These are phyloP conservation scores for Amoebophrya sp. DNA, from an alignment of 169 alveolate genomes.

Conservation along the genomic window DNA sequence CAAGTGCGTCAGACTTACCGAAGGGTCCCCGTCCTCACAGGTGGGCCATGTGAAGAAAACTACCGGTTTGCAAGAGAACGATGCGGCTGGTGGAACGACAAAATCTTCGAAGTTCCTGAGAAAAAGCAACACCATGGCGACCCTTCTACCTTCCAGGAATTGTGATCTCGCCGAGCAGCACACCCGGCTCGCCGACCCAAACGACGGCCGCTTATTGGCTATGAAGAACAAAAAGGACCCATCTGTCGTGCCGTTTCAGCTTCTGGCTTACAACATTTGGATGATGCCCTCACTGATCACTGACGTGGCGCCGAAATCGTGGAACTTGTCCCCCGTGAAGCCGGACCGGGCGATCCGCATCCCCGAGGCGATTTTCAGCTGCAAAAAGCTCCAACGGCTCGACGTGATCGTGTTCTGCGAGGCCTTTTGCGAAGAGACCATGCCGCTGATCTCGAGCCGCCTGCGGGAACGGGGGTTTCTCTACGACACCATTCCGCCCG, in stretches of 20 bases:
- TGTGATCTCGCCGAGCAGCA: no score
- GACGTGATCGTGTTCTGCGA: slow-evolving; percentile 14
- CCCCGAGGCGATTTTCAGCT: background rate
- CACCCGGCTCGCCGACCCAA: background rate
- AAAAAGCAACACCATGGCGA: no score
- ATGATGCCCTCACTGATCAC: background rate
- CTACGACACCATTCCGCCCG: background rate
- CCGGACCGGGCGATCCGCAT: background rate
- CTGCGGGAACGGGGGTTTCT: background rate
- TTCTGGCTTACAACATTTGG: background rate
- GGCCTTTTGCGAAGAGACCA: background rate
- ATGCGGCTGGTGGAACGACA: no score
- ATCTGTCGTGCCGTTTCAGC: background rate
- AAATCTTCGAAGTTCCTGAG: no score
- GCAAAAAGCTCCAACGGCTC: background rate
- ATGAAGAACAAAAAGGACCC: background rate
- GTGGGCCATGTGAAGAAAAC: no score
- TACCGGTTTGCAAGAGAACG: no score
- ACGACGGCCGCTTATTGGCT: background rate
- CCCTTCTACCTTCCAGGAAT: no score
- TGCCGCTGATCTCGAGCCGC: background rate
- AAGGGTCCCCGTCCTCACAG: no score
- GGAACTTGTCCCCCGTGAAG: slow-evolving; percentile 5
- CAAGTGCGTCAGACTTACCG: no score
- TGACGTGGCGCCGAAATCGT: background rate